phyloP scores from a whole-genome alignment of 306 rosid species.

The Begonia loranthoides region DNA sequence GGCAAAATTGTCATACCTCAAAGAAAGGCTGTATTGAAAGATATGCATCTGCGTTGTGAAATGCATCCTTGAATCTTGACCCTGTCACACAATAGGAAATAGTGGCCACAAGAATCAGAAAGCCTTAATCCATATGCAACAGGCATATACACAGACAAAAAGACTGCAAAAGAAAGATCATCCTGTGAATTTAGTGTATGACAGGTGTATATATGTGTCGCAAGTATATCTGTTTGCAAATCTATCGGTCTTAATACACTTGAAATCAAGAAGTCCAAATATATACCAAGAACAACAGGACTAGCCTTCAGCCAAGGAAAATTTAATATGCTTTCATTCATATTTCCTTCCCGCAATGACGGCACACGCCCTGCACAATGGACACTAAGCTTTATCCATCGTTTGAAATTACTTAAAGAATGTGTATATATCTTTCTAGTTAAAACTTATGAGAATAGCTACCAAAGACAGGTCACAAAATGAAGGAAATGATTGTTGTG shows the following conservation, averaged over 20 bases:
- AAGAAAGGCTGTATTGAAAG: slow-evolving; percentile 74
- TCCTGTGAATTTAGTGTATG: background rate
- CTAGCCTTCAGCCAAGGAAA: slow-evolving; percentile 81
- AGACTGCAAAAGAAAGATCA: too few species aligned
- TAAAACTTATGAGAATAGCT: background rate
- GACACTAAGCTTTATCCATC: slow-evolving; percentile 7
- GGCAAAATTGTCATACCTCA: slow-evolving; percentile 31
- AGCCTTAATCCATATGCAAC: slow-evolving; percentile 10
- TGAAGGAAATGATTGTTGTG: background rate
- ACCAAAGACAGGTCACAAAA: background rate
- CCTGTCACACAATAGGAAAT: slow-evolving; percentile 32
- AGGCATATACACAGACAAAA: background rate
- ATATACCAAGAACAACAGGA: slow-evolving; percentile 84
- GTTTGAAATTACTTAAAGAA: background rate
- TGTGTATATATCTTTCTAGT: background rate
- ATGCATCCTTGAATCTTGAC: slow-evolving; percentile 87
- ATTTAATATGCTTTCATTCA: slow-evolving; percentile 62
- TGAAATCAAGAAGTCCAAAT: background rate
- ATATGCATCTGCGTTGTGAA: slow-evolving; percentile 76
- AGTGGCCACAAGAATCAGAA: slow-evolving; percentile 11
- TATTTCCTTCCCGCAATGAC: slow-evolving; percentile 67
- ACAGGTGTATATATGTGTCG: background rate
- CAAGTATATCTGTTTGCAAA: too few species aligned
- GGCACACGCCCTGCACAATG: slow-evolving; percentile 65
- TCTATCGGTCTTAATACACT: too few species aligned